phyloP scores from a whole-genome alignment of 208 protist genomes.

The Zelonia costaricensis region DNA sequence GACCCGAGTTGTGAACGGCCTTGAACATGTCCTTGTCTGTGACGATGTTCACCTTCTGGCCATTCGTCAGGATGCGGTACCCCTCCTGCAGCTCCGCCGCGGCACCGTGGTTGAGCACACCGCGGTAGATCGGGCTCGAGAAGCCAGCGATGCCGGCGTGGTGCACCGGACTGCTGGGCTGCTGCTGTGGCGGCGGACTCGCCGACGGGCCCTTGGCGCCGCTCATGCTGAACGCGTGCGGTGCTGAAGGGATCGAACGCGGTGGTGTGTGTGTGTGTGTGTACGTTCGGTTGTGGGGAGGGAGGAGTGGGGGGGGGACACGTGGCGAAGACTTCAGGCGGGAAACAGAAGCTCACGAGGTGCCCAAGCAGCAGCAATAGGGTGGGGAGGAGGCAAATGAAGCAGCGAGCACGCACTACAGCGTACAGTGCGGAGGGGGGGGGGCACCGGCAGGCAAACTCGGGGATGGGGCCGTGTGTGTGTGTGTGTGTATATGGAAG shows the following conservation, averaged over 20 bases:
- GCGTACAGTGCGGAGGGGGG: too few species aligned
- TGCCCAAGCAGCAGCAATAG: too few species aligned
- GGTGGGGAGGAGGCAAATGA: too few species aligned
- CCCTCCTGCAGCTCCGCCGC: constrained; percentile 23
- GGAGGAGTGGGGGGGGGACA: too few species aligned
- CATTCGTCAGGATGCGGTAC: constrained; percentile 21
- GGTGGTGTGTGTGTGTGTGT: background rate
- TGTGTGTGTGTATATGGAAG: too few species aligned
- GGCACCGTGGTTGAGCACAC: constrained; percentile 15
- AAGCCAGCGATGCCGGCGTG: constrained; percentile 27
- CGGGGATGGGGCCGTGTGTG: too few species aligned
- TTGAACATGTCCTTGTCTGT: constrained; percentile 18
- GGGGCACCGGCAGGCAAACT: too few species aligned
- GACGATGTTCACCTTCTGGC: constrained; percentile 21
- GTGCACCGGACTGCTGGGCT: constrained; percentile 96
- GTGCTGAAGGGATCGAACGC: too few species aligned
- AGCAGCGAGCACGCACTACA: too few species aligned
- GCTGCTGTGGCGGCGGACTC: constrained; percentile 61
- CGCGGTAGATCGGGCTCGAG: constrained; percentile 23
- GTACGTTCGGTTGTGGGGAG: too few species aligned
- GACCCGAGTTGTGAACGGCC: constrained; percentile 13
- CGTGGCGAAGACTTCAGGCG: too few species aligned
- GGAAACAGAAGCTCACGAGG: too few species aligned
- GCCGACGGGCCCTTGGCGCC: background rate
- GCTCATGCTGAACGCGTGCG: background rate